phyloP scores from a whole-genome alignment of 2,329 filamentous ascomycete genomes.

The Colletotrichum trifolii region DNA sequence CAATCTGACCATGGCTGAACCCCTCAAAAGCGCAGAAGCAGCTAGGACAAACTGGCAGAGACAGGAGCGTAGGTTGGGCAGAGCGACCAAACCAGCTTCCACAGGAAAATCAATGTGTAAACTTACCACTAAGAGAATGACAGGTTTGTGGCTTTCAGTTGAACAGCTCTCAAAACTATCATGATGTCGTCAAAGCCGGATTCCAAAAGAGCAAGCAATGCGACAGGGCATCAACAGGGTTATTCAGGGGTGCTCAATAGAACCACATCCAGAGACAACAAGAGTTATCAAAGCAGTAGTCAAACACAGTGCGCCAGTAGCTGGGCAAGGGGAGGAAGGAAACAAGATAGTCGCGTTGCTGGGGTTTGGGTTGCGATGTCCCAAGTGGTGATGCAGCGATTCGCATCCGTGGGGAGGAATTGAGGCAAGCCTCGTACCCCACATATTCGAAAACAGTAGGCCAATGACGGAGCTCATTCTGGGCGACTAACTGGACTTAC shows the following conservation, averaged over 20 bases:
- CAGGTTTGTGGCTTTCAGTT: slow-evolving; percentile 44
- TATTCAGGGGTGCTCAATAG: slow-evolving; percentile 23
- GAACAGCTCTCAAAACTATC: slow-evolving; percentile 51
- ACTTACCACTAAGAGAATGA: slow-evolving; percentile 56
- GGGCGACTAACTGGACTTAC: not conserved
- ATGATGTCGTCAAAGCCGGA: slow-evolving; percentile 49
- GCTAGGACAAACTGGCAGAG: too few species aligned
- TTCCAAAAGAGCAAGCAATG: slow-evolving; percentile 32
- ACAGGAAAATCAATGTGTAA: not conserved
- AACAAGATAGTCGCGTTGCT: slow-evolving; percentile 34
- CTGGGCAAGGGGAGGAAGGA: slow-evolving; percentile 14
- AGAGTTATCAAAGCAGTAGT: slow-evolving; percentile 24
- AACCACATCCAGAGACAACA: slow-evolving; percentile 26
- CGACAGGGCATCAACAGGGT: slow-evolving; percentile 30
- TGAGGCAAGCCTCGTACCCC: slow-evolving; percentile 34
- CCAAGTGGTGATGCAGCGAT: slow-evolving; percentile 35
- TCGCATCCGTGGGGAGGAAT: slow-evolving; percentile 35
- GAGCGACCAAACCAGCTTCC: too few species aligned
- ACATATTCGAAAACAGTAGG: slow-evolving; percentile 7
- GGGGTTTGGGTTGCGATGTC: slow-evolving; percentile 33
- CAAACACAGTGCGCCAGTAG: slow-evolving; percentile 34
- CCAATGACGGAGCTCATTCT: slow-evolving; percentile 26
- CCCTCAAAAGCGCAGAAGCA: too few species aligned
- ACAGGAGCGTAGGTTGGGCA: too few species aligned
- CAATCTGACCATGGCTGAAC: too few species aligned